phyloP scores from a whole-genome alignment of 2,329 filamentous ascomycete genomes.

The Thelonectria olida region DNA sequence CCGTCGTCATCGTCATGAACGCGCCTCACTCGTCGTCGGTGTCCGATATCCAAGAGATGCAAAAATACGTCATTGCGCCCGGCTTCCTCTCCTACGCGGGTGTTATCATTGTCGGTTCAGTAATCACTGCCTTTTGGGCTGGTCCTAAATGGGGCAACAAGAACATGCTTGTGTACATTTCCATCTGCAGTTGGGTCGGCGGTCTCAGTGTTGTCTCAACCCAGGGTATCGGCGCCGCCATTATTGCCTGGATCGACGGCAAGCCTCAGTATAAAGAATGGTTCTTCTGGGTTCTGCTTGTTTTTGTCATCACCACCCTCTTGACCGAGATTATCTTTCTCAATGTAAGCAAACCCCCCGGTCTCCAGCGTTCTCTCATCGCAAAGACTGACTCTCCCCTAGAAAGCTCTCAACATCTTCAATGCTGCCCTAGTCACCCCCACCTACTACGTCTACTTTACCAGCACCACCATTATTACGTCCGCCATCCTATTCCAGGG shows the following conservation, averaged over 20 bases:
- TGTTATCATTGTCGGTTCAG: slow-evolving; percentile 78
- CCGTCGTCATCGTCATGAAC: slow-evolving; percentile 93
- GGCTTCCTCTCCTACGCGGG: slow-evolving; percentile 89
- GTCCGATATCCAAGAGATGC: slow-evolving; percentile 89
- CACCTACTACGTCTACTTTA: slow-evolving; percentile 99
- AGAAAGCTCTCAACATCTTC: slow-evolving; percentile 99
- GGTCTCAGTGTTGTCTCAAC: slow-evolving; percentile 95
- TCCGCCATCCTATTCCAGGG: slow-evolving; percentile 92
- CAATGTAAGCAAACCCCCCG: slow-evolving; percentile 72
- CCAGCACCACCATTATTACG: slow-evolving; percentile 92
- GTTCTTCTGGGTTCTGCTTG: slow-evolving; percentile 92
- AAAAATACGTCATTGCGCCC: slow-evolving; percentile 83
- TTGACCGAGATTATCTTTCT: slow-evolving; percentile 94
- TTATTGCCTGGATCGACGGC: slow-evolving; percentile 85
- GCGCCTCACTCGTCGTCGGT: slow-evolving; percentile 88
- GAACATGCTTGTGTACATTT: slow-evolving; percentile 97
- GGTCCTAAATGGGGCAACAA: slow-evolving; percentile 93
- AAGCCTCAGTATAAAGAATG: slow-evolving; percentile 94
- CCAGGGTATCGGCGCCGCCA: slow-evolving; percentile 90
- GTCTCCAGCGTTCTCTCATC: not conserved
- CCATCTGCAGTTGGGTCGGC: slow-evolving; percentile 94
- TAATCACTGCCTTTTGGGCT: slow-evolving; percentile 79
- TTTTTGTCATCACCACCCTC: slow-evolving; percentile 89
- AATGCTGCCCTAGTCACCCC: slow-evolving; percentile 97
- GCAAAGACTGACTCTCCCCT: slow-evolving; percentile 46